Evolutionary conservation across 2,329 filamentous ascomycete genomes (phyloP), one percentile per base, ranked within the genome.

Genomic region (Trichoderma afroharzianum): DNA sequence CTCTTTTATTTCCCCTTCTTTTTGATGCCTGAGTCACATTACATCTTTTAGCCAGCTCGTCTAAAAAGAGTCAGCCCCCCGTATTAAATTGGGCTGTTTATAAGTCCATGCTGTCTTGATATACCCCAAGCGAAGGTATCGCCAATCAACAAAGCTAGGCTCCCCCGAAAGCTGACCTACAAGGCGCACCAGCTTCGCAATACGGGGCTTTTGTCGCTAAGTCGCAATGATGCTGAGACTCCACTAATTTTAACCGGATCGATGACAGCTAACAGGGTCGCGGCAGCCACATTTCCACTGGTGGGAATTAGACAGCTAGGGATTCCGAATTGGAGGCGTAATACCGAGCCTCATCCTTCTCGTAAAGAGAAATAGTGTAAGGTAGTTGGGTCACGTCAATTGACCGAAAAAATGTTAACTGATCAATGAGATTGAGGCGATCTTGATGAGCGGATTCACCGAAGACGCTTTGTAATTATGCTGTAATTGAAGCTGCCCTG

Each of bases 311-410:
- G 21, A 28, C n/a, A n/a, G 63, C 47, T 67, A 57, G 24, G 47
- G 47, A 28, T 57, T 57, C 63, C 63, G 50, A 67, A 32, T 55
- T 67, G 32, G 63, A 57, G 47, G 47, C 32, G 63, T 30, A 67
- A 67, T 58, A 43, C 63, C 63, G 50, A 67, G 63, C 63, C 63
- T 67, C 63, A 67, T 67, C 63, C 63, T 67, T 53, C 63, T 66
- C 63, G 63, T 64, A 50, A 50, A 64, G 28, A 32, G 61, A 47
- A 14, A 63, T 47, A 53, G 62, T 47, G 24, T 43, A 43, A 39
- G 12, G 63, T 2, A 53, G 12, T 30, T 30, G 3, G 63, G 47
- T 67, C 63, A 67, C 63, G 63, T 67, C 47, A 24, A n/a, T n/a
- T n/a, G 18, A 24, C 47, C 26, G 39, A 50, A 21, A 53, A 32